A percentile compares a stretch with the other conserved stretches of the same genome.
Conservation (phyloP, 202 grass and related monocot genomes). For the Eragrostis tef region DNA sequence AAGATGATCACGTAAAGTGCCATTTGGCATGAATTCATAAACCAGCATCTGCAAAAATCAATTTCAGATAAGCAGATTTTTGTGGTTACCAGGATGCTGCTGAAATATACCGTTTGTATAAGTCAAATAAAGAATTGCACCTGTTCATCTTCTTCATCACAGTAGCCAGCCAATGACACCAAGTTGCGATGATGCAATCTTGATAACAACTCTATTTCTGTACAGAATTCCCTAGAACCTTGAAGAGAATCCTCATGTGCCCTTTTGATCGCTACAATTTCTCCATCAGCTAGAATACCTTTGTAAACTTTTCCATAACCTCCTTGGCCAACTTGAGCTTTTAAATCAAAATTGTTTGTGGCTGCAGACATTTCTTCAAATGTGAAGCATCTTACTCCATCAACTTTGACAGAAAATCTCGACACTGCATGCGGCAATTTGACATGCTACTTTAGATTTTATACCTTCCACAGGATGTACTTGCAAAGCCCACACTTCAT, state of each 20-base stretch:
- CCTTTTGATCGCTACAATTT: slow-evolving; percentile 82
- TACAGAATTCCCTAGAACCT: slow-evolving; percentile 95
- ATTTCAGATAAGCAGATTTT: slow-evolving; percentile 4
- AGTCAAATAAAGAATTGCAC: slow-evolving; percentile 50
- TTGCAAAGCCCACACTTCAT: not conserved
- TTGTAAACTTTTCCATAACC: slow-evolving; percentile 94
- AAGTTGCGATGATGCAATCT: slow-evolving; percentile 95
- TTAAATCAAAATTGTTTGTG: slow-evolving; percentile 70
- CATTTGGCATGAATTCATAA: slow-evolving; percentile 97
- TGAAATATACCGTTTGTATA: slow-evolving; percentile 32
- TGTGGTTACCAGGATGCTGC: not conserved
- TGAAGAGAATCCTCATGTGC: slow-evolving; percentile 90
- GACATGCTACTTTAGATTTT: slow-evolving; percentile 18
- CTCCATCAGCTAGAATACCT: slow-evolving; percentile 80
- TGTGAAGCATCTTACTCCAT: slow-evolving; percentile 74
- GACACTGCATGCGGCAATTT: slow-evolving; percentile 57
- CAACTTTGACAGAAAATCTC: slow-evolving; percentile 80
- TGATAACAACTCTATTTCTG: slow-evolving; percentile 93
- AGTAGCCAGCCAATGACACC: slow-evolving; percentile 91
- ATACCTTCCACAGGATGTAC: slow-evolving; percentile 12
- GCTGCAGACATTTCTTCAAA: slow-evolving; percentile 78
- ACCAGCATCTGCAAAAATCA: slow-evolving; percentile 81
- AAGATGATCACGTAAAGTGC: slow-evolving; percentile 81
- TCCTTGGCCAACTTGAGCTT: slow-evolving; percentile 88
- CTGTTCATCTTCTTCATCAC: slow-evolving; percentile 97